A percentile compares a stretch with the other conserved stretches of the same genome.
Conservation (phyloP, 2,329 filamentous ascomycete species). For the Mycosphaerelloides madeirae region DNA sequence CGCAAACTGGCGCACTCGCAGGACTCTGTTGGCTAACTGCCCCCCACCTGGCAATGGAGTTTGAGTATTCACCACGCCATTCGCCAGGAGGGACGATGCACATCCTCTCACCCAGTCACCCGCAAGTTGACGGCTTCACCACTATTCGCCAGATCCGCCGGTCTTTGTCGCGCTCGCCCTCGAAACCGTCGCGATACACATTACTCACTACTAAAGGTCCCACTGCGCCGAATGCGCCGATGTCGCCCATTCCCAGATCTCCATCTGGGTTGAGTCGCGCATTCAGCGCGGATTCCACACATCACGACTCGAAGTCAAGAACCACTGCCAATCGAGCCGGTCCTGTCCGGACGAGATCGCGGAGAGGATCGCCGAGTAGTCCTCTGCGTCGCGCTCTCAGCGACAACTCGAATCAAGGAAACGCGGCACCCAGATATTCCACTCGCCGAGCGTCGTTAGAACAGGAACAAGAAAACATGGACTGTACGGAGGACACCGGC, state of each 20-base stretch:
- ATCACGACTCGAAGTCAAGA: constrained; percentile 43
- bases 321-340: constrained; percentile 30
- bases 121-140: constrained; percentile 66
- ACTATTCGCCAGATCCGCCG: constrained; percentile 78
- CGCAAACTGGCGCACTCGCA: constrained; percentile 7
- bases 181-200: constrained; percentile 66
- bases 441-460: constrained; percentile 46
- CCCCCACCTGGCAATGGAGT: constrained; percentile 37
- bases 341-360: constrained; percentile 43
- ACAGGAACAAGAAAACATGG: constrained; percentile 38
- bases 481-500: constrained; percentile 22
- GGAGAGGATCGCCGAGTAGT: constrained; percentile 72
- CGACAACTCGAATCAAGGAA: constrained; percentile 66
- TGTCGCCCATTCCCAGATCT: constrained; percentile 32
- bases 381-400: constrained; percentile 74
- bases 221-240: constrained; percentile 33
- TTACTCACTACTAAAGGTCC: constrained; percentile 52
- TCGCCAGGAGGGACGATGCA: constrained; percentile 70
- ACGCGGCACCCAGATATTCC: constrained; percentile 53
- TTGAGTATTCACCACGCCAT: constrained; percentile 48
- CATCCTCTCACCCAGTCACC: constrained; percentile 71
- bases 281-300: constrained; percentile 37
- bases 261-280: constrained; percentile 42
- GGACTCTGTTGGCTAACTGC: constrained; percentile 5
- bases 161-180: constrained; percentile 89